Conservation (phyloP, 2,329 filamentous ascomycete species). For the Hymenoscyphus scutula region DNA sequence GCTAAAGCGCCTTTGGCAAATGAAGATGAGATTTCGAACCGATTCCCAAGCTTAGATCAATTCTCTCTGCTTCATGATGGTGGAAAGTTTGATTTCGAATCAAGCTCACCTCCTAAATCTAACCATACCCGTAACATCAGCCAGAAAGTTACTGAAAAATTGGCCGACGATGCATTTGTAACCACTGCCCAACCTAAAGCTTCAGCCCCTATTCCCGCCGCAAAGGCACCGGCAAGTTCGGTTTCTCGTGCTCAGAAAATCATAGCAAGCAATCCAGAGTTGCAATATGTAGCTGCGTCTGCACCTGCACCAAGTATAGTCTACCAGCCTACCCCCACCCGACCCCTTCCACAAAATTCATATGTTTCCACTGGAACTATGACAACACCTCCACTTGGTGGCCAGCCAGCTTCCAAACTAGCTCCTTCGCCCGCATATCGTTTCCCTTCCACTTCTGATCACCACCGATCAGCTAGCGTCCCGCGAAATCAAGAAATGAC, state of each 20-base stretch:
- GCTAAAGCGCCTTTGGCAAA: conserved; percentile 54
- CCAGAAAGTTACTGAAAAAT: conserved; percentile 68
- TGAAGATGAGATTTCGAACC: conserved; percentile 76
- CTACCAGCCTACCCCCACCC: conserved; percentile 34
- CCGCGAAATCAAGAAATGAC: conserved; percentile 30
- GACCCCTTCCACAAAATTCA: conserved; percentile 42
- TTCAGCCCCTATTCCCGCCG: conserved; percentile 16
- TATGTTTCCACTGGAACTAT: conserved; percentile 74
- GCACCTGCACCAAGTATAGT: conserved; percentile 26
- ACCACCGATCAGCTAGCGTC: conserved; percentile 54
- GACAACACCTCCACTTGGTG: conserved; percentile 57
- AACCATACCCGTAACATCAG: conserved; percentile 54
- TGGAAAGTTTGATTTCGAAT: conserved; percentile 79
- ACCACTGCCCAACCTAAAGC: conserved; percentile 20
- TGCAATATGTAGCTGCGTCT: conserved; percentile 48
- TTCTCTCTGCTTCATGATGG: conserved; percentile 89
- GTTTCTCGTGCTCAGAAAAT: conserved; percentile 63
- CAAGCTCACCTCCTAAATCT: conserved; percentile 47
- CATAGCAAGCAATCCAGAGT: conserved; percentile 60
- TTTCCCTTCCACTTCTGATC: conserved; percentile 31
- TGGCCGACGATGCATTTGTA: conserved; percentile 83
- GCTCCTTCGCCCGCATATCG: conserved; percentile 28
- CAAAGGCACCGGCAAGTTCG: conserved; percentile 36
- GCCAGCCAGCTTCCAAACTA: conserved; percentile 26
- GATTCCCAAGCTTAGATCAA: conserved; percentile 89